Conservation (phyloP, 257 asterid genomes). For the Penstemon barbatus region DNA sequence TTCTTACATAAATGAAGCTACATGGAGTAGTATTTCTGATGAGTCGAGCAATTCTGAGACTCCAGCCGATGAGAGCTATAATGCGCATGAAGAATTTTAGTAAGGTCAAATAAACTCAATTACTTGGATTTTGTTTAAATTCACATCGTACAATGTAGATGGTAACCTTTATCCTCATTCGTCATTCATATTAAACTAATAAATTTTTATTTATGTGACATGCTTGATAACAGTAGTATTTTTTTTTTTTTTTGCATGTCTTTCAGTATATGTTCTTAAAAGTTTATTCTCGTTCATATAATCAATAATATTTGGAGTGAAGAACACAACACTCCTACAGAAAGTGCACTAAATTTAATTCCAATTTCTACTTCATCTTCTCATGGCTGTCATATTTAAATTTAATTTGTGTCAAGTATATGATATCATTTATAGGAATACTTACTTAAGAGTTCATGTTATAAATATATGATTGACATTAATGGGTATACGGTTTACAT, state of each 20-base stretch:
- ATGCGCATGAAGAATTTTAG: constrained; percentile 59
- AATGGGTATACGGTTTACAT: neutral
- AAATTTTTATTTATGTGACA: no score
- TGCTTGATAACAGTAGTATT: no score
- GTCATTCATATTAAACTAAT: no score
- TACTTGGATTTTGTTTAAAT: neutral
- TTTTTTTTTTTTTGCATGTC: no score
- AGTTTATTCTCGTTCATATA: constrained; percentile 3
- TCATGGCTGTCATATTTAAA: neutral
- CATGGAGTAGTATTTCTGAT: constrained; percentile 28
- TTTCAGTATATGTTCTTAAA: no score
- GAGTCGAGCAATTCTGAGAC: constrained; percentile 33
- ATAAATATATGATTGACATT: neutral
- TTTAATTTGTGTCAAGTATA: constrained; percentile 1
- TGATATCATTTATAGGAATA: neutral
- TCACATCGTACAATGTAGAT: neutral
- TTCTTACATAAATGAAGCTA: no score
- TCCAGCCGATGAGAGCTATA: constrained; percentile 43
- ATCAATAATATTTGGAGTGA: no score
- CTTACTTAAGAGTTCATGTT: neutral
- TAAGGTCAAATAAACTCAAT: constrained; percentile 28
- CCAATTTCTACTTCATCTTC: no score
- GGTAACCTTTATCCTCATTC: no score
- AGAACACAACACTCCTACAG: no score
- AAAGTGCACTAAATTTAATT: no score